Evolutionary conservation across 2,329 filamentous ascomycete species (phyloP), one percentile per base, ranked within the genome.

Genomic region (Cladosporium sp.): DNA sequence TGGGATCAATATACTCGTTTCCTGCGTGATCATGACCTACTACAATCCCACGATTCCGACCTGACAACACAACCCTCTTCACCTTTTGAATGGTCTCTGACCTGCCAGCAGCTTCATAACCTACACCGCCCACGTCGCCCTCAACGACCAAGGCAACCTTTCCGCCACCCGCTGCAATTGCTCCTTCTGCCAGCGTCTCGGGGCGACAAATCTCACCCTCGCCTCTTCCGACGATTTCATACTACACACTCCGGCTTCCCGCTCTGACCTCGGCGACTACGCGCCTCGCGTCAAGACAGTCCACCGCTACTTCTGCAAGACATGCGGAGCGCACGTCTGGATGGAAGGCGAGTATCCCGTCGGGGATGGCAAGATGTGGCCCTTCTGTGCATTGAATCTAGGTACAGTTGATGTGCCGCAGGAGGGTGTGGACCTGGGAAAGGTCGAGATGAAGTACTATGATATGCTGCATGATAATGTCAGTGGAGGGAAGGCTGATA

Each of bases 351-450:
- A 36, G 19, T 58, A 55, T 35, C 35, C 45, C 5, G 15, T 56
- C n/a, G 50, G 53, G 22, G 53, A 17, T 42, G 60, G 17, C 28
- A 52, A 48, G n/a, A 50, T 35, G 55, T 25, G 36, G 36, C 47
- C 50, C n/a, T 19, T 61, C 12, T 58, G 59, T 19, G 40, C 40
- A 17, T 47, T 63, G 22, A 63, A 63, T 45, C 6, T 62, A 28
- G 57, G 58, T 2, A 63, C 60, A 8, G 48, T 63, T 12, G 60
- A 63, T 55, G 60, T 61, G 45, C 58, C 57, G 36, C 47, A 59
- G 47, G 60, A 58, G 15, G 60, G 58, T 5, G 48, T 63, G 2
- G 60, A 63, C 40, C 52, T 62, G 56, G 60, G 56, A 34, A 49
- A 56, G 42, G 52, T 49, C 7, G 58, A 58, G 53, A 56, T 62